Conservation (phyloP, 2,329 filamentous ascomycete genomes). For the Ophiostoma novo-ulmi region DNA sequence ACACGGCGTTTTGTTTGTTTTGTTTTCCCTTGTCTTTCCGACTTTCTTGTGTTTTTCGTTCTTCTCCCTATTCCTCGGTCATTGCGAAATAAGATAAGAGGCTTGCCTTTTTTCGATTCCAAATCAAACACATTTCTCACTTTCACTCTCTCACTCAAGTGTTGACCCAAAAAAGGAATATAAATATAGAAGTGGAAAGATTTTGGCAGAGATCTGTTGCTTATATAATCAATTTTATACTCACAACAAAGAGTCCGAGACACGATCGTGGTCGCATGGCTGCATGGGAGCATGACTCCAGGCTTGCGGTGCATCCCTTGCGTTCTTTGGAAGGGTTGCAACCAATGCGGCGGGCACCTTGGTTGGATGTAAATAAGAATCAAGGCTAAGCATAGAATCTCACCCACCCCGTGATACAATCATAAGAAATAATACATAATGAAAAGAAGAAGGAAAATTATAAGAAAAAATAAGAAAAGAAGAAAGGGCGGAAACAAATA, state of each 20-base stretch:
- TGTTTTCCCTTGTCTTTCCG: neutral
- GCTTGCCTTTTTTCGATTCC: neutral
- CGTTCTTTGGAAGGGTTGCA: neutral
- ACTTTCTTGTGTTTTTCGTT: neutral
- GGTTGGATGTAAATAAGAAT: neutral
- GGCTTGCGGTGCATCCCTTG: constrained; percentile 4
- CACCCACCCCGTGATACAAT: too few species aligned
- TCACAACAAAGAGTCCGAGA: neutral
- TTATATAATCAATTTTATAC: neutral
- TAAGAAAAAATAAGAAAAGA: neutral
- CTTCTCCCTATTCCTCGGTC: neutral
- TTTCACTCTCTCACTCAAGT: neutral
- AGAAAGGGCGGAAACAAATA: neutral
- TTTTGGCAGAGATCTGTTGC: neutral
- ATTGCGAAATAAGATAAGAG: neutral
- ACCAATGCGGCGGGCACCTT: neutral
- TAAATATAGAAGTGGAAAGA: neutral
- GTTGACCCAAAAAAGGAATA: neutral
- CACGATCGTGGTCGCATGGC: neutral
- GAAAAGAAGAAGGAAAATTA: neutral
- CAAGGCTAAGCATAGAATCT: too few species aligned
- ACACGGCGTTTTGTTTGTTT: neutral
- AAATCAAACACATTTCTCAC: neutral
- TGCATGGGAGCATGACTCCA: neutral
- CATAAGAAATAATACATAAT: too few species aligned